Percentiles rank a stretch among this genome's conserved stretches.
phyloP scores from a whole-genome alignment of 495 filamentous ascomycete genomes.

The Aspergillus homomorphus region DNA sequence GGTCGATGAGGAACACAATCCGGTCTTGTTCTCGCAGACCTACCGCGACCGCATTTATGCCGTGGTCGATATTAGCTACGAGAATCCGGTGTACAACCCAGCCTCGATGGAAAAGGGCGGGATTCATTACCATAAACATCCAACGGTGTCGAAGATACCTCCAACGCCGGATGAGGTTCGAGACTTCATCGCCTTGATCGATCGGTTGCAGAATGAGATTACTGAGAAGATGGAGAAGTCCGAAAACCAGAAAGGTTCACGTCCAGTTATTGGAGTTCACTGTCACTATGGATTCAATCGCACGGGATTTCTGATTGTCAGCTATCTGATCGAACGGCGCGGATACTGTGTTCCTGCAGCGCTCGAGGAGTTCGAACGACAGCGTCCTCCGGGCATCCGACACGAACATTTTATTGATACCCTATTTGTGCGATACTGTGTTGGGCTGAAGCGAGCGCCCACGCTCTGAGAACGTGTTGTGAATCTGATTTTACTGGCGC shows the following conservation, averaged over 20 bases:
- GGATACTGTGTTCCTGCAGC: conserved; percentile 71
- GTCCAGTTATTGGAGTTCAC: conserved; percentile 71
- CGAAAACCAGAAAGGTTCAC: conserved; percentile 47
- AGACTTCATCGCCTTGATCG: conserved; percentile 75
- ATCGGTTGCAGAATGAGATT: conserved; percentile 55
- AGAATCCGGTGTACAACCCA: conserved; percentile 80
- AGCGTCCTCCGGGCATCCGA: conserved; percentile 77
- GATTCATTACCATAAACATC: conserved; percentile 80
- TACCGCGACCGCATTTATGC: conserved; percentile 66
- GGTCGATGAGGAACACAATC: conserved; percentile 79
- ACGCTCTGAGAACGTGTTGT: conserved; percentile 32
- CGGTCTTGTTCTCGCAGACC: conserved; percentile 64
- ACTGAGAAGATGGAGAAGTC: conserved; percentile 35
- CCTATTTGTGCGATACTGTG: conserved; percentile 74
- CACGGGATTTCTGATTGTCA: conserved; percentile 87
- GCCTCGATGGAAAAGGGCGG: conserved; percentile 68
- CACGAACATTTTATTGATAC: conserved; percentile 88
- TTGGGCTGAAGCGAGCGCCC: conserved; percentile 52
- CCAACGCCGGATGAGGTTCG: conserved; percentile 72
- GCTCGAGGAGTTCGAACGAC: conserved; percentile 71
- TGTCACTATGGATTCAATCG: conserved; percentile 96
- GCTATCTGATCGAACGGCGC: conserved; percentile 81
- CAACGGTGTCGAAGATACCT: conserved; percentile 88
- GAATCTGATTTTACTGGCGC: conserved; percentile 11
- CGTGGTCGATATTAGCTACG: conserved; percentile 85